Base-by-base conservation (phyloP, 169 alveolate genomes). In the Cryptosporidium baileyi region DNA sequence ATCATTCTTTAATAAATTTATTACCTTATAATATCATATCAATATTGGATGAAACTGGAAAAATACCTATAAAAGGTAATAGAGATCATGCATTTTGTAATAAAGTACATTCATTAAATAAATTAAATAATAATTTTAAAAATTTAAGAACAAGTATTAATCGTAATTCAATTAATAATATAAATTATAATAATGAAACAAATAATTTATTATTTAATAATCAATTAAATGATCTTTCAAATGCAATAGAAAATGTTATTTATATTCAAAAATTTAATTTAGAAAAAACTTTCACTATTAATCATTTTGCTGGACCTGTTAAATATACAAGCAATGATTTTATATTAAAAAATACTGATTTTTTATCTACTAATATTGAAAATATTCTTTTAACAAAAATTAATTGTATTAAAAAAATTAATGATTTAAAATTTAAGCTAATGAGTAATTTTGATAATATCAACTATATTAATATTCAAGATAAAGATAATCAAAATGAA, bases 281-380 rank as follows among this genome's bases (percentile, higher is more conserved):
- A 36, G 88, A 88, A 24, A 89, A 82, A 36, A 88, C 90, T 24
- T 89, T 89, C 45, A 89, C 89, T 24, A 89, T 89, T 45, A 67
- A 67, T 51, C 92, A 89, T 52, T 89, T 88, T 60, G 92, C 92
- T 13, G 92, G 92, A 3, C 90, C 89, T 17, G 92, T 89, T 3
- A 54, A 88, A 15, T 89, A 89, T 60, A 89, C 85, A 80, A 61
- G 90, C 26, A 24, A 60, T 28, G 92, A 82, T 34, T 89, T 89
- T 82, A 80, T 82, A 57, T 67, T 79, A 26, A 89, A 89, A 45
- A 89, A 89, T 79, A 82, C 89, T 17, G 92, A 89, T 44, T 88
- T 89, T 26, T 52, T 89, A 17, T 88, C 92, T 3, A 47, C 40
- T 45, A 89, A 89, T 82, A 89, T 89, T 30, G 91, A 89, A 49